Evolutionary conservation across 192 early-diverging fungal species (phyloP).

Genomic region (Mortierella claussenii): DNA sequence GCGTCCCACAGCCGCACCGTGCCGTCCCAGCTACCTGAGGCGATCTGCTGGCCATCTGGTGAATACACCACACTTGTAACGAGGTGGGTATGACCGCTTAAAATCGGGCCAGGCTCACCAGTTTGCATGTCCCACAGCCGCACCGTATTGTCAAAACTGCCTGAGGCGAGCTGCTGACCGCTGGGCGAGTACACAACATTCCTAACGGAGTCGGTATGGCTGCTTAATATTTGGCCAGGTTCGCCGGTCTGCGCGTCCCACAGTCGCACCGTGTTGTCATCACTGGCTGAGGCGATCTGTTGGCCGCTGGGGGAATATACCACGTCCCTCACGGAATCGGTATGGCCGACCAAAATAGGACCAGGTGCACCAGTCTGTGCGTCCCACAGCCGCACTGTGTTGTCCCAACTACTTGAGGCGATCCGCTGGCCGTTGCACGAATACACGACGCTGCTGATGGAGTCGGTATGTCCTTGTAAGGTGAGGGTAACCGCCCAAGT

Average conservation of each 20-base stretch:
- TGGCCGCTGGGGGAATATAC: not conserved
- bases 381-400: slow-evolving; percentile 2
- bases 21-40: not conserved
- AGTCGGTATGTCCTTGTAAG: not conserved
- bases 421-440: slow-evolving; percentile 5
- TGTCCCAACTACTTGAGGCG: not conserved
- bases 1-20: slow-evolving; percentile 5
- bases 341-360: not conserved
- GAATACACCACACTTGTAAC: not conserved
- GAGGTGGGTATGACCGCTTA: slow-evolving; percentile 10
- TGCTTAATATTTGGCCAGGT: not conserved
- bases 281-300: slow-evolving; percentile 8
- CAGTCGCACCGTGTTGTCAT: slow-evolving; percentile 5
- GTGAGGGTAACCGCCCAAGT: not conserved
- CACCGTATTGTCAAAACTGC: not conserved
- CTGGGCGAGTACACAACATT: slow-evolving; percentile 12
- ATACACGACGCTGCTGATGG: slow-evolving; percentile 2
- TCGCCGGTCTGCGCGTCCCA: not conserved
- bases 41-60: not conserved
- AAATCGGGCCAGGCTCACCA: not conserved
- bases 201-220: not conserved
- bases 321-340: not conserved
- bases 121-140: slow-evolving; percentile 1
- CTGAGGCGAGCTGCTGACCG: slow-evolving; percentile 8
- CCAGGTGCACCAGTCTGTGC: slow-evolving; percentile 2